These are phyloP conservation scores for Cyamopsis tetragonoloba DNA, from an alignment of 306 rosid genomes.

Conservation along the genomic window DNA sequence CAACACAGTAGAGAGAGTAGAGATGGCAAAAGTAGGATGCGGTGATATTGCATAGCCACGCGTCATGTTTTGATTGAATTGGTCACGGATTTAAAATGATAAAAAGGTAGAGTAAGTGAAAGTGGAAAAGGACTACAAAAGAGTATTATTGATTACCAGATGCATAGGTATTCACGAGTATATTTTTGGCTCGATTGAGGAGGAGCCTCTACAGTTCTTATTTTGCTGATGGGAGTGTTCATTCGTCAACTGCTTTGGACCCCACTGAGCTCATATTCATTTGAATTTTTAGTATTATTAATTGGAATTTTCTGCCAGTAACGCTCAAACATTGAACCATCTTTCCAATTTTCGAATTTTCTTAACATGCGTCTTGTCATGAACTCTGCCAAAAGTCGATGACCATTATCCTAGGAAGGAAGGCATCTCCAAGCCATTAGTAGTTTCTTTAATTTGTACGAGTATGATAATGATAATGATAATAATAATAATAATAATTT, in stretches of 20 bases:
- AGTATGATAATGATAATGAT: no score
- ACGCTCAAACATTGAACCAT: not conserved
- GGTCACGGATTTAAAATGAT: not conserved
- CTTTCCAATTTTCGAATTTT: not conserved
- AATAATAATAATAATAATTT: no score
- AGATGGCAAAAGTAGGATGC: not conserved
- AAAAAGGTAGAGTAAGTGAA: not conserved
- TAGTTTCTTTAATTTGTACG: no score
- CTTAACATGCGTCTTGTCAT: no score
- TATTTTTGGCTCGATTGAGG: not conserved
- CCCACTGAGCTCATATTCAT: not conserved
- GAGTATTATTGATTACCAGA: not conserved
- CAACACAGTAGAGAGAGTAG: no score
- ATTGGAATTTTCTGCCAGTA: not conserved
- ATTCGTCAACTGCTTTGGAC: not conserved
- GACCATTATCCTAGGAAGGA: not conserved
- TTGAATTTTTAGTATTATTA: no score
- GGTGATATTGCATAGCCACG: not conserved
- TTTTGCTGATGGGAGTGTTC: not conserved
- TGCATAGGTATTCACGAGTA: not conserved
- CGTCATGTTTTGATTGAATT: not conserved
- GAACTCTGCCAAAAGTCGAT: not conserved
- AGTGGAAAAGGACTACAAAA: not conserved
- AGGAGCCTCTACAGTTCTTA: no score
- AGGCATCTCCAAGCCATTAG: not conserved